Evolutionary conservation across 768 basidiomycete species (phyloP).

Genomic region (Leccinum pellstonianum): DNA sequence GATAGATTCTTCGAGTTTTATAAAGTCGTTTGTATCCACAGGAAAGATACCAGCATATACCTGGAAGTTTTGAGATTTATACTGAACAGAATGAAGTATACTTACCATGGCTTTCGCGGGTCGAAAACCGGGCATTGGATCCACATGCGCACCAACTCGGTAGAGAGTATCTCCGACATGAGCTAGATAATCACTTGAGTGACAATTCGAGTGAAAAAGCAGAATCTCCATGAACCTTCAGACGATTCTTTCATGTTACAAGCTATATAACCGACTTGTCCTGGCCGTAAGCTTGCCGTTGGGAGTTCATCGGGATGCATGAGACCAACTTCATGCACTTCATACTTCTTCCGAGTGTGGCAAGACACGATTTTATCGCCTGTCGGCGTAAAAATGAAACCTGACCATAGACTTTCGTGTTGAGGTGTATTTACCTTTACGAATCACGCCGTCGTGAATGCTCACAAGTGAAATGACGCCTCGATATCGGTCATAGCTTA

Average conservation of each 20-base stretch:
- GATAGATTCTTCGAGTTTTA: conserved; percentile 94
- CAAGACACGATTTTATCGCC: conserved; percentile 90
- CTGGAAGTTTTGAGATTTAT: conserved; percentile 37
- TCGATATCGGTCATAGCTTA: conserved; percentile 90
- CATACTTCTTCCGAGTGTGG: conserved; percentile 84
- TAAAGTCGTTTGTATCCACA: conserved; percentile 85
- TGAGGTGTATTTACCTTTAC: conserved; percentile 57
- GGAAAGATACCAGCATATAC: conserved; percentile 96
- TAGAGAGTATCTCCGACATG: conserved; percentile 94
- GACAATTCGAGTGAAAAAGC: not conserved
- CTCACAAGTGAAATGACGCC: conserved; percentile 93
- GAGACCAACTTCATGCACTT: conserved; percentile 84
- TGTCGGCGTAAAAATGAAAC: conserved; percentile 25
- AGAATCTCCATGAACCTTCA: conserved; percentile 57
- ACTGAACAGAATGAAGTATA: not conserved
- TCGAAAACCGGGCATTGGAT: conserved; percentile 88
- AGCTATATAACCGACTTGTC: conserved; percentile 85
- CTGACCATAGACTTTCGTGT: not conserved
- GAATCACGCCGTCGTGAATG: conserved; percentile 74
- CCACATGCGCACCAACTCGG: conserved; percentile 67
- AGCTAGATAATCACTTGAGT: conserved; percentile 45
- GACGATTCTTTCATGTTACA: conserved; percentile 98
- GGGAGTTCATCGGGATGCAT: conserved; percentile 89
- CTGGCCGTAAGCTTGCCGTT: conserved; percentile 62
- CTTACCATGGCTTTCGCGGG: conserved; percentile 90